phyloP scores from a whole-genome alignment of 2,329 filamentous ascomycete genomes.

The Alternaria brassicicola region DNA sequence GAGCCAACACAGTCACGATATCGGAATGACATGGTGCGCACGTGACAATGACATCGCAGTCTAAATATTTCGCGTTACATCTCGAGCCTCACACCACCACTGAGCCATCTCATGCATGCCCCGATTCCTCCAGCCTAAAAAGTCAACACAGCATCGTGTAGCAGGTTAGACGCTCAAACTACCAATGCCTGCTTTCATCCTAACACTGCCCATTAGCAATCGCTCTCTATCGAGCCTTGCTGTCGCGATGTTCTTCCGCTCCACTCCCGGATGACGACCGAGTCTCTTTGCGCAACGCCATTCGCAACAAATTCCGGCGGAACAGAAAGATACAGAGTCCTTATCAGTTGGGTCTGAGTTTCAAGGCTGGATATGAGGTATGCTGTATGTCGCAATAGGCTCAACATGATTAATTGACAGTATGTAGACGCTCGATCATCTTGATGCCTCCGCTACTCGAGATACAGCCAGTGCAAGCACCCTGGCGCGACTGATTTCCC shows the following conservation, averaged over 20 bases:
- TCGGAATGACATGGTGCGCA: conserved; percentile 7
- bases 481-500: conserved; percentile 45
- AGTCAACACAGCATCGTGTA: conserved; percentile 58
- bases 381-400: not conserved
- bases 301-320: conserved; percentile 67
- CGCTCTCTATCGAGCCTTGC: conserved; percentile 73
- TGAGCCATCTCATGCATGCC: conserved; percentile 51
- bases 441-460: conserved; percentile 50
- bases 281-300: conserved; percentile 62
- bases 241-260: conserved; percentile 63
- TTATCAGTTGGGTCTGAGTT: conserved; percentile 65
- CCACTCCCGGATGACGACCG: conserved; percentile 59
- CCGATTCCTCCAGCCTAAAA: conserved; percentile 52
- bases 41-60: conserved; percentile 30
- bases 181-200: not conserved
- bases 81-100: conserved; percentile 11
- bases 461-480: conserved; percentile 30
- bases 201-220: conserved; percentile 56
- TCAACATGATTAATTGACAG: conserved; percentile 12
- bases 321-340: conserved; percentile 65
- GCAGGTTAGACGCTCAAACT: conserved; percentile 51
- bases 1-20: not conserved
- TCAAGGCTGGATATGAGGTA: conserved; percentile 72
- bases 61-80: conserved; percentile 18
- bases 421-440: conserved; percentile 49